Percentiles rank a stretch among this genome's conserved stretches.
Evolutionary conservation across 495 filamentous ascomycete genomes (phyloP).

Genomic region (Tuber indicum): DNA sequence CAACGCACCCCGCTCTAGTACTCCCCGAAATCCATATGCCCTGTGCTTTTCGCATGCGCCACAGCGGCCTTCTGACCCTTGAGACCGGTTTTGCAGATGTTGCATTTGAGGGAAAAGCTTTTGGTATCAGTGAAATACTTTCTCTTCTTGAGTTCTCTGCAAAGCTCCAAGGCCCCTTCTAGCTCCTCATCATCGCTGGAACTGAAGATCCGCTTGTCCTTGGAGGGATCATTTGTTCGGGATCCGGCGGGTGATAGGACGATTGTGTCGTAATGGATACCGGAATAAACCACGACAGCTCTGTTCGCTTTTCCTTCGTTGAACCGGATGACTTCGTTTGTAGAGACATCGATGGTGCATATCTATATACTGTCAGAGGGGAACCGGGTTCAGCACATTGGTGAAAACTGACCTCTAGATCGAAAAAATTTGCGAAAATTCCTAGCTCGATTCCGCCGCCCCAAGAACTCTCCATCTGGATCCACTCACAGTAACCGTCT

Average conservation of each 20-base stretch:
- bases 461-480: constrained; percentile 75
- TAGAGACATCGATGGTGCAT: constrained; percentile 51
- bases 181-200: constrained; percentile 62
- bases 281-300: constrained; percentile 83
- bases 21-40: constrained; percentile 70
- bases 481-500: constrained; percentile 76
- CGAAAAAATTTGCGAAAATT: constrained; percentile 78
- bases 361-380: constrained; percentile 22
- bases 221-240: constrained; percentile 57
- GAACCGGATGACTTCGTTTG: constrained; percentile 63
- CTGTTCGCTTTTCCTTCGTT: constrained; percentile 66
- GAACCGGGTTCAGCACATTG: constrained; percentile 41
- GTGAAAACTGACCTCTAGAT: constrained; percentile 59
- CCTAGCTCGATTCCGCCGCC: constrained; percentile 86
- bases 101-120: constrained; percentile 75
- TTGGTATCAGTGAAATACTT: constrained; percentile 91
- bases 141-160: constrained; percentile 57
- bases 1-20: constrained; percentile 16
- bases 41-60: constrained; percentile 60
- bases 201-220: constrained; percentile 74
- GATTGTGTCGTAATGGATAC: constrained; percentile 93
- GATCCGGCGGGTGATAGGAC: constrained; percentile 62
- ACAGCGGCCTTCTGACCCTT: constrained; percentile 67
- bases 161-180: constrained; percentile 62
- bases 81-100: constrained; percentile 62